phyloP scores from a whole-genome alignment of 2,329 filamentous ascomycete species.

The Ceratocystis diversiconidia region DNA sequence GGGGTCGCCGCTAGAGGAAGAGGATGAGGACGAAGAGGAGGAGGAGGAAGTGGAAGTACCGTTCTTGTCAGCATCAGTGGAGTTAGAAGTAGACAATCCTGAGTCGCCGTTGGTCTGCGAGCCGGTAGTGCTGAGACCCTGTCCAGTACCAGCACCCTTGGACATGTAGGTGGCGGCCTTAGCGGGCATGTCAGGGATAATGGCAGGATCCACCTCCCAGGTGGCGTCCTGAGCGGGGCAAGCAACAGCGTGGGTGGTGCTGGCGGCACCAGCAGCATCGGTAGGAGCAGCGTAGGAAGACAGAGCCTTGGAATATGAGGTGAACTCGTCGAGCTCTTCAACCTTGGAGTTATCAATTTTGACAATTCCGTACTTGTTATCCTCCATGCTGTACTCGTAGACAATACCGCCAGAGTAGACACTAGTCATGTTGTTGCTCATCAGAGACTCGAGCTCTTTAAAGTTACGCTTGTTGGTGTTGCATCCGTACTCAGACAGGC shows the following conservation, averaged over 20 bases:
- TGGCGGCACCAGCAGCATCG: conserved; percentile 36
- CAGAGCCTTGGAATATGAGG: conserved; percentile 36
- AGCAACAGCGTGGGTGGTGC: conserved; percentile 32
- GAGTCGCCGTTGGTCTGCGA: conserved; percentile 38
- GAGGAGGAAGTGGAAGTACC: conserved; percentile 11
- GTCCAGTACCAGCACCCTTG: conserved; percentile 38
- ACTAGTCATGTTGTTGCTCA: conserved; percentile 65
- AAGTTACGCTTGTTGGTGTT: conserved; percentile 69
- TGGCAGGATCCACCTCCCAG: conserved; percentile 39
- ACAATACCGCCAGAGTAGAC: conserved; percentile 94
- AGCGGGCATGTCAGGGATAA: conserved; percentile 38
- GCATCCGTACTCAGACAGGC: conserved; percentile 88
- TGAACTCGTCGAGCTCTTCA: conserved; percentile 47
- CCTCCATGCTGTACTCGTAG: conserved; percentile 83
- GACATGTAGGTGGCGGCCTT: conserved; percentile 40
- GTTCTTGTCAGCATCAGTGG: conserved; percentile 23
- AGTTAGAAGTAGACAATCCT: conserved; percentile 33
- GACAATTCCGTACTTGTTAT: conserved; percentile 69
- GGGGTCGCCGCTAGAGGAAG: conserved; percentile 19
- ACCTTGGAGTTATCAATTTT: conserved; percentile 41
- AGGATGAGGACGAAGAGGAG: conserved; percentile 20
- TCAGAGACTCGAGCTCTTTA: conserved; percentile 63
- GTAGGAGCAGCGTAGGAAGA: conserved; percentile 36
- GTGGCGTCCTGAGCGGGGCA: conserved; percentile 36
- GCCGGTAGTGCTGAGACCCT: conserved; percentile 38